Conservation (phyloP, 148 eudicot species). For the Salicornia ramosissima region DNA sequence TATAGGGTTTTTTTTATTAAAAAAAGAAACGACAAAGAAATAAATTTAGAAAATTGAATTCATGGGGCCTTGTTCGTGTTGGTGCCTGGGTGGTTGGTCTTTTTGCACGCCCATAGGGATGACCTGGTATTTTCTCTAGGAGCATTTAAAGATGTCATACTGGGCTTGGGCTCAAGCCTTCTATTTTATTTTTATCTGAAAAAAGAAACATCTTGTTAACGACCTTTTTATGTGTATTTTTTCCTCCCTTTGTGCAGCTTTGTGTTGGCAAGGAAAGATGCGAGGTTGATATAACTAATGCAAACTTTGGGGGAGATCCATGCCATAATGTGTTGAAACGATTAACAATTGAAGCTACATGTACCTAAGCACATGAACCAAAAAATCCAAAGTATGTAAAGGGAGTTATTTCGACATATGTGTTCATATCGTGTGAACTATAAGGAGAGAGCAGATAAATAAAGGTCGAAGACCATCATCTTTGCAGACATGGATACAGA, state of each 20-base stretch:
- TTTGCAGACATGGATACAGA: not conserved
- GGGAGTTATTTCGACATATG: slow-evolving; percentile 2
- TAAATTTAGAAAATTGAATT: no score
- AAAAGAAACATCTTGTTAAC: no score
- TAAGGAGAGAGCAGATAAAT: not conserved
- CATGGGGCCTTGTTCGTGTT: no score
- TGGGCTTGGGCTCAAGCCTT: no score
- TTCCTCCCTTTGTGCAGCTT: slow-evolving; percentile 32
- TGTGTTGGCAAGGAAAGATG: slow-evolving; percentile 53
- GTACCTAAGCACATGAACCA: slow-evolving; percentile 30
- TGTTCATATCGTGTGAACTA: slow-evolving; percentile 15
- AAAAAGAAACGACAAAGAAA: no score
- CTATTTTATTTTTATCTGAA: no score
- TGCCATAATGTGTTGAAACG: slow-evolving; percentile 54
- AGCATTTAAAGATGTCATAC: no score
- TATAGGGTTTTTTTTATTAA: no score
- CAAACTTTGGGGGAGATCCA: slow-evolving; percentile 55
- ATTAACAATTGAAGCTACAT: slow-evolving; percentile 55
- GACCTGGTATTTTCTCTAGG: no score
- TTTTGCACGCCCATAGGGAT: no score
- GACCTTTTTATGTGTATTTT: not conserved
- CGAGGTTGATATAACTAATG: slow-evolving; percentile 38
- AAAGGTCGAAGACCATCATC: slow-evolving; percentile 17
- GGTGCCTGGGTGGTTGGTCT: no score
- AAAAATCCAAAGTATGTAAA: not conserved